phyloP scores from a whole-genome alignment of 306 rosid species.

The Prunus mongolica region DNA sequence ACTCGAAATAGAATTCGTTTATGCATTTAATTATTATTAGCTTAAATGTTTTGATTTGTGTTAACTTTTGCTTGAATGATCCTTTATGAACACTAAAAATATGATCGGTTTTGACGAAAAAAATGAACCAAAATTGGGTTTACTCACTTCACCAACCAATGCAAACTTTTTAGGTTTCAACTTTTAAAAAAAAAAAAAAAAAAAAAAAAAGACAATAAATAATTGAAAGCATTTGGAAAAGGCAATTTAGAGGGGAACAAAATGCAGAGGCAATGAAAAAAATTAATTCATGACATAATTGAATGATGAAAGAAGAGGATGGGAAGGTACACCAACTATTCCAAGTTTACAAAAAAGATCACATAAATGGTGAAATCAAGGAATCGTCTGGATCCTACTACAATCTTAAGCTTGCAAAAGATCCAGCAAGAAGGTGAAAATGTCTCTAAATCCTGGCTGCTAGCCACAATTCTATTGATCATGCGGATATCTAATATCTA shows the following conservation, averaged over 20 bases:
- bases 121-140: not conserved
- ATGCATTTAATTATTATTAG: too few species aligned
- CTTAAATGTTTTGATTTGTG: too few species aligned
- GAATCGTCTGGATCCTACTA: constrained; percentile 4
- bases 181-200: too few species aligned
- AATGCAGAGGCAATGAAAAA: not conserved
- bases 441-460: not conserved
- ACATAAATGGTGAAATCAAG: not conserved
- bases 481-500: constrained; percentile 18
- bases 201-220: not conserved
- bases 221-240: not conserved
- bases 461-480: not conserved
- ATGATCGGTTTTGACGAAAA: too few species aligned
- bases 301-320: not conserved
- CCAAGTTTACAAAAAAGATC: not conserved
- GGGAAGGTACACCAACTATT: not conserved
- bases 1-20: too few species aligned
- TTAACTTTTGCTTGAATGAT: too few species aligned
- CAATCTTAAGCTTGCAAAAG: not conserved
- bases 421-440: not conserved
- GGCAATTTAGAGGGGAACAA: not conserved
- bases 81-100: too few species aligned
- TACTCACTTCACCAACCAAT: not conserved
- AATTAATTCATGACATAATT: not conserved
- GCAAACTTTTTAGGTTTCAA: not conserved